Percentiles rank a stretch among this genome's conserved stretches.
Evolutionary conservation across 352 stramenopile species (phyloP).

Genomic region (Globisporangium spiculum): DNA sequence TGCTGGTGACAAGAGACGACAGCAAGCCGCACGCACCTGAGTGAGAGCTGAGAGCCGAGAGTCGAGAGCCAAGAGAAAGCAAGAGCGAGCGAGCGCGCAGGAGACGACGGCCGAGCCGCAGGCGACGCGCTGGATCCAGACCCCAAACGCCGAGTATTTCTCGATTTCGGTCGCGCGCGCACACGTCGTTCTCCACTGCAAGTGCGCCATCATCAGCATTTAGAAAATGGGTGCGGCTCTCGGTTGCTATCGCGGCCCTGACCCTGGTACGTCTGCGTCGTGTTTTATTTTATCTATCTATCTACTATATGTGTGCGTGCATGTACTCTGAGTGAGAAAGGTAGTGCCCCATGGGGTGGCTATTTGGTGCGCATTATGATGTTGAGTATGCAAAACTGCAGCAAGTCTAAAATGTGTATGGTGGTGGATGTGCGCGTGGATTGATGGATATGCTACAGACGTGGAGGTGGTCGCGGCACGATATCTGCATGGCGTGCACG

Average conservation of each 20-base stretch:
- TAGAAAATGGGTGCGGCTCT: slow-evolving; percentile 52
- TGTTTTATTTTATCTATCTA: neutral
- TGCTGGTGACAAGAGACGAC: slow-evolving; percentile 1
- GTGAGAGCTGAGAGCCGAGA: neutral
- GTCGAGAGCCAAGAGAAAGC: neutral
- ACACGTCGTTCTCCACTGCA: neutral
- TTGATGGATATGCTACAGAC: slow-evolving; percentile 5
- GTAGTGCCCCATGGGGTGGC: neutral
- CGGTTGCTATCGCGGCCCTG: slow-evolving; percentile 42
- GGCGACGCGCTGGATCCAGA: neutral
- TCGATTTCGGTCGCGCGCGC: neutral
- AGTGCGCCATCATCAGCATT: neutral
- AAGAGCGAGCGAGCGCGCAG: neutral
- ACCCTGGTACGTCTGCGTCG: slow-evolving; percentile 13
- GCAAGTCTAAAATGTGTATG: neutral
- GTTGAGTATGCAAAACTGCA: neutral
- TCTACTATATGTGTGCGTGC: neutral
- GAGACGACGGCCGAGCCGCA: neutral
- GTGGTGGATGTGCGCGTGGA: neutral
- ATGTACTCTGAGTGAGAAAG: neutral
- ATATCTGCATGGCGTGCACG: slow-evolving; percentile 11
- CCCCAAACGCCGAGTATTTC: neutral
- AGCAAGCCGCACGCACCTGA: neutral
- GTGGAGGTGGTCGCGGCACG: slow-evolving; percentile 14
- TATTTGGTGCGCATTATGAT: neutral